These are phyloP conservation scores for Phytopythium vexans DNA, from an alignment of 352 stramenopile genomes.

Conservation along the genomic window DNA sequence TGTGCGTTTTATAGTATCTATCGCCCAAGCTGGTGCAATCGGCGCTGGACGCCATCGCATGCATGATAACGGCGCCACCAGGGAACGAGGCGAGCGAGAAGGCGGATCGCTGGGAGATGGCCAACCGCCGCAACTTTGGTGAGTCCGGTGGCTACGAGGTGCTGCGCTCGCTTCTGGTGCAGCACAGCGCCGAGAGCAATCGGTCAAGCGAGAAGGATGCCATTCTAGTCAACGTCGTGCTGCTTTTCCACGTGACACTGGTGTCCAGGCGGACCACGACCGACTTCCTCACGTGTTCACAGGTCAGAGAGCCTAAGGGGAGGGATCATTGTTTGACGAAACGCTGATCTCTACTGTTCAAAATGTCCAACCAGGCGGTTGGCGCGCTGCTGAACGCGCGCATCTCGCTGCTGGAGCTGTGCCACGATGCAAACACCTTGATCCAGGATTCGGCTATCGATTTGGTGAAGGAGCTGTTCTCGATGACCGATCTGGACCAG, in stretches of 20 bases:
- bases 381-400: constrained; percentile 60
- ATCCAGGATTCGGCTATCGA: constrained; percentile 63
- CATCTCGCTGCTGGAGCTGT: constrained; percentile 65
- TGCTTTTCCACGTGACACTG: constrained; percentile 66
- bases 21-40: constrained; percentile 50
- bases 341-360: not conserved
- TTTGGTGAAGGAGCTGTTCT: constrained; percentile 75
- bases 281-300: constrained; percentile 49
- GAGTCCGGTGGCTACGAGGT: constrained; percentile 71
- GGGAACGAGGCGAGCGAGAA: constrained; percentile 53
- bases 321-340: not conserved
- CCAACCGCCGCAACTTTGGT: constrained; percentile 76
- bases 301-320: constrained; percentile 10
- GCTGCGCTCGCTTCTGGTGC: constrained; percentile 59
- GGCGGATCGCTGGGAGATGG: constrained; percentile 63
- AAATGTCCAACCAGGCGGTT: constrained; percentile 25
- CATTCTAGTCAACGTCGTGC: constrained; percentile 48
- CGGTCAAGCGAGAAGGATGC: constrained; percentile 14
- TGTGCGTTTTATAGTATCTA: constrained; percentile 25
- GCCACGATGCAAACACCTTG: constrained; percentile 27
- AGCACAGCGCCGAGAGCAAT: constrained; percentile 36
- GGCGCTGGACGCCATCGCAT: constrained; percentile 59
- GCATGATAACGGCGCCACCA: constrained; percentile 56
- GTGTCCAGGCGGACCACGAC: constrained; percentile 48
- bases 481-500: constrained; percentile 65